Evolutionary conservation across 148 eudicot genomes (phyloP).

Genomic region (Polygonum aviculare): DNA sequence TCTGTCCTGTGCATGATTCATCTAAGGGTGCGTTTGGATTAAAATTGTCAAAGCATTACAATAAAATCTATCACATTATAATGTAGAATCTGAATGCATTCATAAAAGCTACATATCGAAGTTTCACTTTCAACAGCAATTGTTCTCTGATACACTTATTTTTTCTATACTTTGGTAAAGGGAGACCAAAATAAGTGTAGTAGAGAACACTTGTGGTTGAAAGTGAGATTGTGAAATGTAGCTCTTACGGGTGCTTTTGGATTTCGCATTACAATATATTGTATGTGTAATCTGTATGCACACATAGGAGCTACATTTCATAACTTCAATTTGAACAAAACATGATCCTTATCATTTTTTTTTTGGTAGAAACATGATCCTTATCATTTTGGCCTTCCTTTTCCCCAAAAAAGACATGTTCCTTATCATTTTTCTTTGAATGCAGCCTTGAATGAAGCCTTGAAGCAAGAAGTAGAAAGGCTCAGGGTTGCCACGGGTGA

Average conservation of each 20-base stretch:
- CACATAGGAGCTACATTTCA: not conserved
- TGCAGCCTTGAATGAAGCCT: constrained; percentile 44
- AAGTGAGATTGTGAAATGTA: not conserved
- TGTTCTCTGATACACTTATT: not conserved
- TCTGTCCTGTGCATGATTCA: too few species aligned
- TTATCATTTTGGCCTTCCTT: not conserved
- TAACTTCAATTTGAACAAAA: not conserved
- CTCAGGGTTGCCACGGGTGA: constrained; percentile 40
- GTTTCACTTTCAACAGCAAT: not conserved
- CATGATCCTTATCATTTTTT: not conserved
- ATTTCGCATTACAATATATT: too few species aligned
- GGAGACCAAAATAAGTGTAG: not conserved
- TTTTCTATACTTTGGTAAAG: not conserved
- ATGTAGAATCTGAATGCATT: not conserved
- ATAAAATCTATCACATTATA: too few species aligned
- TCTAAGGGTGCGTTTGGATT: too few species aligned
- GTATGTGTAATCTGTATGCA: not conserved
- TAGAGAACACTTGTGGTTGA: not conserved
- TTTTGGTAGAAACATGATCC: too few species aligned
- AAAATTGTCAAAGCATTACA: too few species aligned
- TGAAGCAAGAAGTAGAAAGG: constrained; percentile 50
- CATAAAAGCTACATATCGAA: not conserved
- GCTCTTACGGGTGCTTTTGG: not conserved
- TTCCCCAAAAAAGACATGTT: not conserved
- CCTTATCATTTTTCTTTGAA: not conserved